phyloP scores from a whole-genome alignment of 805 yeast genomes.

The Saccharomycopsis selenospora region DNA sequence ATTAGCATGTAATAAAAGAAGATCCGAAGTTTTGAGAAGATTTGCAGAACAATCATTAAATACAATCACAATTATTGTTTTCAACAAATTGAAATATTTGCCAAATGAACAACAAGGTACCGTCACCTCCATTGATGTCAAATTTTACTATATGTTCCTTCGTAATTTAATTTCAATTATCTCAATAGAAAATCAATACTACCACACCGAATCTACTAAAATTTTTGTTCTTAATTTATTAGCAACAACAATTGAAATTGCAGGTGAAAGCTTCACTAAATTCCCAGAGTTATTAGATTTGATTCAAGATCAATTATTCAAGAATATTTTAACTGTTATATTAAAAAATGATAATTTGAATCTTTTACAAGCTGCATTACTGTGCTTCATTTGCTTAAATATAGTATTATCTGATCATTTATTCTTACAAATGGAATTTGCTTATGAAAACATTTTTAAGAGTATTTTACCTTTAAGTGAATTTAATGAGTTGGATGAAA shows the following conservation, averaged over 20 bases:
- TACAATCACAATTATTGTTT: constrained; percentile 60
- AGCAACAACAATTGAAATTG: constrained; percentile 72
- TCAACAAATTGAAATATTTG: constrained; percentile 51
- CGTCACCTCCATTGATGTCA: constrained; percentile 48
- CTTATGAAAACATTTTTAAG: constrained; percentile 56
- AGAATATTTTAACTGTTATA: constrained; percentile 72
- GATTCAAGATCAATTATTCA: constrained; percentile 76
- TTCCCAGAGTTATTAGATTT: constrained; percentile 49
- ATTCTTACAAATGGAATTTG: constrained; percentile 75
- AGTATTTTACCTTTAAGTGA: constrained; percentile 40
- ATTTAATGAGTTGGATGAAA: constrained; percentile 20
- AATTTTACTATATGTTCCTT: constrained; percentile 48
- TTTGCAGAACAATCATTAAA: constrained; percentile 82
- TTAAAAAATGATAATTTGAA: constrained; percentile 68
- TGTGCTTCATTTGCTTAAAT: constrained; percentile 64
- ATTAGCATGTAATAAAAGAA: constrained; percentile 83
- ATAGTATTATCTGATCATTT: constrained; percentile 57
- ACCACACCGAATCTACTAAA: constrained; percentile 81
- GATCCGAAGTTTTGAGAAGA: constrained; percentile 81
- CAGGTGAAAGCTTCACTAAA: constrained; percentile 50
- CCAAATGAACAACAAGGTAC: constrained; percentile 23
- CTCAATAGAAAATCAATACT: constrained; percentile 73
- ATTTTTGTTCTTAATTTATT: constrained; percentile 74
- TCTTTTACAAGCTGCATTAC: constrained; percentile 67
- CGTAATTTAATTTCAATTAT: constrained; percentile 71